Base-by-base conservation (phyloP, 169 alveolate genomes). In the Cryptosporidium xiaoi region DNA sequence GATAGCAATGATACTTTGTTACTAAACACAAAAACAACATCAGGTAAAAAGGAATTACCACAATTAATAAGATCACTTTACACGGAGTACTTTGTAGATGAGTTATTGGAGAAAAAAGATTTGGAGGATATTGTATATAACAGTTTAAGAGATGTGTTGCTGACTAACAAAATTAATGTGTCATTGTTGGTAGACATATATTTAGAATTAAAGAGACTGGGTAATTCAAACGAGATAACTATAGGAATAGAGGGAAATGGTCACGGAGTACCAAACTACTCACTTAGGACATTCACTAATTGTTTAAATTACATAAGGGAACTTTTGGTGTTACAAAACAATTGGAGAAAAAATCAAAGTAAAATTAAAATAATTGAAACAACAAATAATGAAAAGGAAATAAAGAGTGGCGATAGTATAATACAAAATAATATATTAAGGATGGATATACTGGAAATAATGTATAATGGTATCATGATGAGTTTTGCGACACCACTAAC, bases 21-120 rank as follows among this genome's bases (percentile, higher is more conserved):
- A 6, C 10, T 40, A 40, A 33, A 95, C 44, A 62, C 46, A 20
- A 95, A 96, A 64, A 83, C 94, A 82, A 94, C 94, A 20, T 95
- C 97, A 31, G 99, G 99, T 55, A 98, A 98, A 95, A 97, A 97
- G 92, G 97, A 97, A 89, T 92, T 98, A 20, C 99, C 99, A 3
- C 83, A 92, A 15, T 95, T 94, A 65, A 92, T 99, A 53, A 94
- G 99, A 60, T 93, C 94, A 51, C 94, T 96, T 58, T 97, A 98
- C 89, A 97, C 99, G 16, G 99, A 98, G 91, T 92, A 98, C 58
- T 97, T 92, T 90, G 98, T 98, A 1, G 99, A 98, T 82, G 99
- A 97, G 84, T 92, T 95, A 31, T 18, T 36, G 7, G 83, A 77
- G 31, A 66, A 91, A 65, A 51, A 53, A 27, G 89, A 65, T 31